A percentile compares a stretch with the other conserved stretches of the same genome.
Conservation (phyloP, 108 stramenopile genomes). For the Cylindrotheca closterium region DNA sequence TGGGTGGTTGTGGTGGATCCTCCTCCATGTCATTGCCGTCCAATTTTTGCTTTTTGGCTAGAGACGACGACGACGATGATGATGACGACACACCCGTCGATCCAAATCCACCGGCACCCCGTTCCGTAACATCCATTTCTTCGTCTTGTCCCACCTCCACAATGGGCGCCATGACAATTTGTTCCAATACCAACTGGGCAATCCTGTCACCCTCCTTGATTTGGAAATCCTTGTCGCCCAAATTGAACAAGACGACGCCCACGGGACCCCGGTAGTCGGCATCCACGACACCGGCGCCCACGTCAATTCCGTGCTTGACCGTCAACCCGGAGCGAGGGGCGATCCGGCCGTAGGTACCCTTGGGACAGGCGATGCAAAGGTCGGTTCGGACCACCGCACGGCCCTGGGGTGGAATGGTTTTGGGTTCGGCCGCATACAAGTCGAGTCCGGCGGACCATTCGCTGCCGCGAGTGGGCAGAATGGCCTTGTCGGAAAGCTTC, state of each 20-base stretch:
- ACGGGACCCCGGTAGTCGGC: slow-evolving; percentile 97
- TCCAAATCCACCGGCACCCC: slow-evolving; percentile 92
- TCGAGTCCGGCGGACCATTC: slow-evolving; percentile 84
- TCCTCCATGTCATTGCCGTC: neutral
- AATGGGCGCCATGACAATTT: slow-evolving; percentile 82
- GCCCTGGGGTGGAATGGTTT: slow-evolving; percentile 61
- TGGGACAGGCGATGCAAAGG: slow-evolving; percentile 89
- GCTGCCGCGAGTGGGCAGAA: slow-evolving; percentile 69
- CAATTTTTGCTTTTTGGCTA: slow-evolving; percentile 8
- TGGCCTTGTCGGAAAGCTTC: slow-evolving; percentile 60
- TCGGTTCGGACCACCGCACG: slow-evolving; percentile 93
- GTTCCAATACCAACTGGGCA: slow-evolving; percentile 97
- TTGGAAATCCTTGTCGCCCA: slow-evolving; percentile 82
- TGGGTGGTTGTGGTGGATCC: no score
- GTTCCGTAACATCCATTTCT: slow-evolving; percentile 74
- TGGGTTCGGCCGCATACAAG: slow-evolving; percentile 54
- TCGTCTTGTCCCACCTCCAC: slow-evolving; percentile 68
- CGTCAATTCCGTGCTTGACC: slow-evolving; percentile 94
- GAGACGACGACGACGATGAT: neutral
- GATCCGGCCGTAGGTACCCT: slow-evolving; percentile 93
- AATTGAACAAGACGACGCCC: slow-evolving; percentile 98
- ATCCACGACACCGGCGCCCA: slow-evolving; percentile 97
- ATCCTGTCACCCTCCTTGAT: slow-evolving; percentile 93
- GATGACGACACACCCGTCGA: slow-evolving; percentile 71
- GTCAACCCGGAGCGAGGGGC: slow-evolving; percentile 92